Base-by-base conservation (phyloP, 192 early-diverging fungal species). In the Entomortierella lignicola region DNA sequence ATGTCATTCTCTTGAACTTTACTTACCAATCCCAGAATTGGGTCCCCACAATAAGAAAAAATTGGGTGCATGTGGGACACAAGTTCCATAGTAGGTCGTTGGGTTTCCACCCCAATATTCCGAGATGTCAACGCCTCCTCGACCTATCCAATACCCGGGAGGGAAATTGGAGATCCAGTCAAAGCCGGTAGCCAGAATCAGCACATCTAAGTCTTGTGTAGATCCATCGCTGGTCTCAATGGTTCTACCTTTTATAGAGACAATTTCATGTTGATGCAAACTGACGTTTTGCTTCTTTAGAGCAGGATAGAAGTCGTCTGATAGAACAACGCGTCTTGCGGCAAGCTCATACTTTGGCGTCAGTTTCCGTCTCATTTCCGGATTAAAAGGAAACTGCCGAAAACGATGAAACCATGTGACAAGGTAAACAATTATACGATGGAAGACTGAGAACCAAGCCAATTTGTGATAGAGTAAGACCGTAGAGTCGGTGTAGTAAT, bases 151-250 rank as follows among this genome's bases (percentile, higher is more conserved):
- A 18, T 79, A 79, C 12, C 68, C 75, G 2, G 39, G 37, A 2
- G 75, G 75, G 48, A 70, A 79, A 41, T 65, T 66, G 18, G 55
- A n/a, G n/a, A 70, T 25, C 75, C 75, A 79, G 18, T 70, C 58
- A 57, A 82, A 87, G 5, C 84, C 87, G 55, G 83, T 83, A 12
- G 85, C 82, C 25, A 85, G 39, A 2, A 87, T 60, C 30, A 85
- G 48, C 0, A 87, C 56, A 79, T 85, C 83, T 8, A 85, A 69
- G 17, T 85, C 75, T 2, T 41, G 48, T 25, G 64, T 65, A 20
- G 70, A 58, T 0, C 84, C 81, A 57, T 72, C 68, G 10, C 39
- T 56, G 26, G 84, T 81, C 39, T 71, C 58, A 23, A 85, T 80
- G 0, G 67, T 75, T 0, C 52, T 69, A 15, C 68, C 83, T 25